Percentiles rank a stretch among this genome's conserved stretches.
Evolutionary conservation across 768 basidiomycete genomes (phyloP).

Genomic region (Lactarius psammicola): DNA sequence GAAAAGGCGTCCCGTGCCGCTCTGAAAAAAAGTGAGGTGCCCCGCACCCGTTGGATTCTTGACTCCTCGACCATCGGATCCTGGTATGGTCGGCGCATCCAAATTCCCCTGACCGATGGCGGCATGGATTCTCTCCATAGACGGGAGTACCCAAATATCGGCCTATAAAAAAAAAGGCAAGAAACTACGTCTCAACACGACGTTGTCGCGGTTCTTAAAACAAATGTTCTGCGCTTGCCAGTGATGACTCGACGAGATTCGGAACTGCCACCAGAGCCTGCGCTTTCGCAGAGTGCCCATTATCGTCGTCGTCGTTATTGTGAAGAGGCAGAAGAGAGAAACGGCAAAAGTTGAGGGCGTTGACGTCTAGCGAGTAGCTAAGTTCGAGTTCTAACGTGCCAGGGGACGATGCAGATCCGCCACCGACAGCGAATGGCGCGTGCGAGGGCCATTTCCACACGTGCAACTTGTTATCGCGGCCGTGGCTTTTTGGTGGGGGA

Average conservation of each 20-base stretch:
- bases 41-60: slow-evolving; percentile 53
- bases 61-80: slow-evolving; percentile 48
- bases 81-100: slow-evolving; percentile 30
- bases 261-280: slow-evolving; percentile 73
- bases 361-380: slow-evolving; percentile 77
- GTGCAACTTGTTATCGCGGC: slow-evolving; percentile 82
- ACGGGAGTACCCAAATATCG: slow-evolving; percentile 83
- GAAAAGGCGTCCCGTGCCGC: not conserved
- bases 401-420: slow-evolving; percentile 54
- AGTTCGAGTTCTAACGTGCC: slow-evolving; percentile 51
- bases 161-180: slow-evolving; percentile 60
- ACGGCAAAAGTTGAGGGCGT: slow-evolving; percentile 91
- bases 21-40: not conserved
- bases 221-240: slow-evolving; percentile 44
- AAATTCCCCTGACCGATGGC: slow-evolving; percentile 67
- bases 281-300: not conserved
- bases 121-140: slow-evolving; percentile 69
- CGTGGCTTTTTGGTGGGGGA: slow-evolving; percentile 55
- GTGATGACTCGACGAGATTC: slow-evolving; percentile 84
- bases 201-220: not conserved
- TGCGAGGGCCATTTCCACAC: slow-evolving; percentile 61
- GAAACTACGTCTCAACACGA: not conserved
- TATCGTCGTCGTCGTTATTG: slow-evolving; percentile 18
- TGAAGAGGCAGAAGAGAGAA: slow-evolving; percentile 60
- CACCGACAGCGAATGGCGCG: slow-evolving; percentile 43